Base-by-base conservation (phyloP, 805 yeast genomes). In the Monosporozyma unispora region DNA sequence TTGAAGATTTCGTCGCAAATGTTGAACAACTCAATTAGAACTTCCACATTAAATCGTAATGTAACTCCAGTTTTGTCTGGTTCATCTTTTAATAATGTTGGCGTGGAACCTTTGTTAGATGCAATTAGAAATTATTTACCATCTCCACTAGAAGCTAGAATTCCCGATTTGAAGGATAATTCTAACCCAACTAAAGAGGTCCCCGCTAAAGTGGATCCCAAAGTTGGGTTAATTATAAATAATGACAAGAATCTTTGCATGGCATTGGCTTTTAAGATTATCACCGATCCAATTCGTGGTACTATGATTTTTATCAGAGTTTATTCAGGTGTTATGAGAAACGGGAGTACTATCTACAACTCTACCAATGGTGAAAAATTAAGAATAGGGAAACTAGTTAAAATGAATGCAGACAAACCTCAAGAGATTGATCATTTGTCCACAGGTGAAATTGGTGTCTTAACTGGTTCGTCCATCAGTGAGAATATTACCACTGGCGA, bases 101-200 rank as follows among this genome's bases (percentile, higher is more conserved):
- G 99, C 23, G 96, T 93, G 2, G 98, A 93, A 63, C 96, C 98
- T 1, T 70, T 93, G 45, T 68, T 93, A 67, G 97, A 91, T 66
- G 90, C 95, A 0, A 76, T 90, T 11, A 76, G 80, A 1, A 76
- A 78, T 48, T 93, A 77, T 58, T 69, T 93, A 16, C 98, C 99
- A 0, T 80, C 89, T 1, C 98, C 98, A 1, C 54, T 76, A 2
- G 89, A 89, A 53, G 72, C 75, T 0, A 62, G 62, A 1, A 56
- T 75, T 2, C 93, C 95, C 0, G 80, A 79, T 44, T 73, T 83
- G 3, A 61, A 58, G 35, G 51, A 58, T 25, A 48, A 46, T 12
- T 54, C 52, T 22, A 51, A 68, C 9, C 18, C 29, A 18, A 38
- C 21, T 21, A 11, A 27, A 22, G 39, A 43, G 27, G 41, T 53